Evolutionary conservation across 164 flowering plant genomes (phyloP), one percentile per base, ranked within the genome.

Genomic region (Magnolia kwangsiensis): DNA sequence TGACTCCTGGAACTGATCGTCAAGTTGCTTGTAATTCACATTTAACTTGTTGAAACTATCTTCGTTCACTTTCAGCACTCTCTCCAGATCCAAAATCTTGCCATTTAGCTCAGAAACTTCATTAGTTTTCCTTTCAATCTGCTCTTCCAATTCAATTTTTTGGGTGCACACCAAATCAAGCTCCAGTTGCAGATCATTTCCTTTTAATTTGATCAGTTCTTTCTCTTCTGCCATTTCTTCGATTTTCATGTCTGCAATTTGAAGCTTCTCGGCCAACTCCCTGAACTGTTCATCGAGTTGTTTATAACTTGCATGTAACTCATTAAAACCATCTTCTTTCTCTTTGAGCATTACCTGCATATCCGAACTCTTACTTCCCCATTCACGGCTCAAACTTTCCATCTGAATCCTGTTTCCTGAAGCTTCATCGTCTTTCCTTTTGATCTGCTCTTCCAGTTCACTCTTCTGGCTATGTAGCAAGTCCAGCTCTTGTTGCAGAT

Each of bases 401-500:
- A 67, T 68, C 78, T 55, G 78, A 59, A 69, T 10, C 59, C 31
- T 24, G 11, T 29, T 31, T 59, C 55, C 72, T 18, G 73, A 50
- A 63, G 51, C 69, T 45, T 79, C 77, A 27, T 24, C 9, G 27
- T 5, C 63, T 76, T 80, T 83, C 27, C 74, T 82, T 76, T 78
- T 82, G 50, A 85, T 65, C 72, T 81, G 74, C 61, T 72, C 76
- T 73, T 83, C 86, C 80, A 87, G 3, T 67, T 84, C 85, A 45
- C 81, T 73, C 63, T 78, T 84, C 76, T 77, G 80, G 58, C 74
- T 20, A 31, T 55, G 77, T 29, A 86, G 11, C 1, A 84, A 74
- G 55, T 81, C 77, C 75, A 86, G 20, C 77, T 86, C 87, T 77
- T 74, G 74, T 71, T 77, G 82, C 71, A 89, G 74, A 61, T 74